Percentiles rank a stretch among this genome's conserved stretches.
Evolutionary conservation across 2,329 filamentous ascomycete genomes (phyloP).

Genomic region (Stachybotrys echinatus): DNA sequence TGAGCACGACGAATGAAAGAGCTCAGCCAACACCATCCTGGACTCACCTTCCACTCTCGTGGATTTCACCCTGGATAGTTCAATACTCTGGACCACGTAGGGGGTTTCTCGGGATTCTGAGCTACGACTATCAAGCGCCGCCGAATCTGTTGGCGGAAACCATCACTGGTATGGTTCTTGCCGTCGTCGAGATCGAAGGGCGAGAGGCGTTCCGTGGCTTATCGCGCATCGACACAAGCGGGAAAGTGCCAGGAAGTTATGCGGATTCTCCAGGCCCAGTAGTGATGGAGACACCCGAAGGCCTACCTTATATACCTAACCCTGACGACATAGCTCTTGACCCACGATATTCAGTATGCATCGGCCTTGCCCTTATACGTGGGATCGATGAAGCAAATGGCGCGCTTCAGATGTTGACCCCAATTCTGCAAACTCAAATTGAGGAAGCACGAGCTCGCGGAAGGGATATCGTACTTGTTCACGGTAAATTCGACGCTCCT

Average conservation of each 20-base stretch:
- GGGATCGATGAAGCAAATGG: slow-evolving; percentile 54
- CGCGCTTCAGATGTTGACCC: slow-evolving; percentile 61
- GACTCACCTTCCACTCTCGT: slow-evolving; percentile 50
- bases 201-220: slow-evolving; percentile 39
- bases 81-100: slow-evolving; percentile 44
- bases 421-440: slow-evolving; percentile 39
- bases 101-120: slow-evolving; percentile 61
- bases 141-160: slow-evolving; percentile 55
- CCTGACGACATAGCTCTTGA: slow-evolving; percentile 49
- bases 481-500: slow-evolving; percentile 63
- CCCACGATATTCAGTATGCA: slow-evolving; percentile 50
- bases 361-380: slow-evolving; percentile 65
- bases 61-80: slow-evolving; percentile 55
- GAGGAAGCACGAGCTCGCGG: slow-evolving; percentile 33
- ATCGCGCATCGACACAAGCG: background rate
- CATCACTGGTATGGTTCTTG: slow-evolving; percentile 66
- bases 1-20: slow-evolving; percentile 5
- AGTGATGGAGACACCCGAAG: slow-evolving; percentile 32
- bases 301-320: slow-evolving; percentile 58
- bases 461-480: slow-evolving; percentile 54
- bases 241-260: background rate
- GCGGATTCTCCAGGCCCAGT: background rate
- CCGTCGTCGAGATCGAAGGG: slow-evolving; percentile 58
- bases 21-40: slow-evolving; percentile 31
- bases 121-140: slow-evolving; percentile 60